Base-by-base conservation (phyloP, 2,329 filamentous ascomycete genomes). In the Fusarium sp. region DNA sequence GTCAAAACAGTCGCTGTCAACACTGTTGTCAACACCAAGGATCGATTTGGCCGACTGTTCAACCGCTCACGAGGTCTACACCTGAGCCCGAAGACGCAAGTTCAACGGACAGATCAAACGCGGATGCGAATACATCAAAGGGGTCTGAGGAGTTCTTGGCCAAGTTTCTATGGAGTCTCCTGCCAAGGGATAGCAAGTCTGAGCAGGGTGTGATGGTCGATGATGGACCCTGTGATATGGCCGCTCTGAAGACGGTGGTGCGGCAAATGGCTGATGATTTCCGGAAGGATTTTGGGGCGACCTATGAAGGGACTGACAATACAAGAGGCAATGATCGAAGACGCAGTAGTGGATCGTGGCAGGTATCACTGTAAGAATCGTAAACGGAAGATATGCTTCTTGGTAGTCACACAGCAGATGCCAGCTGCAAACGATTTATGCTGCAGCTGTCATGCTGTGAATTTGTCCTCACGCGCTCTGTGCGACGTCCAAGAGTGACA, bases 381-480 rank as follows among this genome's bases (percentile, higher is more conserved):
- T 34, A 34, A 43, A 20, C 48, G 10, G 48, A n/a, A 30, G 5
- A 52, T 10, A 27, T 2, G 18, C 14, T 48, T 25, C 8, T 25
- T 27, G 7, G 13, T 48, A 52, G 48, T 52, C 48, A 52, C 48
- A 52, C 48, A 30, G 48, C 48, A 34, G 48, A 59, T 58, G 59
- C 64, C 58, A 50, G 70, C 56, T 71, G 57, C 27, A 48, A 20
- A 41, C 52, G 34, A 34, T 34, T 16, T 23, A n/a, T 62, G 45
- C 61, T 73, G 70, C 68, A 62, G 37, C 39, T 39, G 30, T 39
- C 32, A 58, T 61, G 35, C 43, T 23, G 54, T 50, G 34, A 48
- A 37, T 32, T 37, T 45, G 56, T 39, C 39, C 69, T 66, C 41
- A 34, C 65, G 50, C 25, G 52, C 60, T 14, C 18, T 34, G n/a